Conservation (phyloP, 768 basidiomycete species). For the Tubosaeta sp. region DNA sequence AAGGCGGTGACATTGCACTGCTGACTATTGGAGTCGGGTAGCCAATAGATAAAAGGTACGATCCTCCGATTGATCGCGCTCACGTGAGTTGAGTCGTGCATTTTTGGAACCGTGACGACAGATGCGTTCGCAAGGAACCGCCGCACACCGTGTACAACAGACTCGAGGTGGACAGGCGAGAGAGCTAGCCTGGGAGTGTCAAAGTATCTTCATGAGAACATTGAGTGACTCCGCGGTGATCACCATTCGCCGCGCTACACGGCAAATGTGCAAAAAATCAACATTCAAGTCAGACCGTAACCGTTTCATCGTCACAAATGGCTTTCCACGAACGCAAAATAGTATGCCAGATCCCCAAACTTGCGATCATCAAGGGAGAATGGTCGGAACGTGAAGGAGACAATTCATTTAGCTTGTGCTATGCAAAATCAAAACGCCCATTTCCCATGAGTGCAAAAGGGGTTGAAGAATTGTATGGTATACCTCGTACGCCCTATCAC, state of each 20-base stretch:
- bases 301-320: background rate
- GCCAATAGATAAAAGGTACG: slow-evolving; percentile 10
- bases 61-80: slow-evolving; percentile 2
- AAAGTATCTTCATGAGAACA: background rate
- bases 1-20: slow-evolving; percentile 10
- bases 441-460: background rate
- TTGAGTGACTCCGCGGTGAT: background rate
- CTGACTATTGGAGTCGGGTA: background rate
- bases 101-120: background rate
- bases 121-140: background rate
- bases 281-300: background rate
- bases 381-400: background rate
- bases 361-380: slow-evolving; percentile 18
- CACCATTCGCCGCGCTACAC: background rate
- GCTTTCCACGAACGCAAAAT: background rate
- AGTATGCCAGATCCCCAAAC: background rate
- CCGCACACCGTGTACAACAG: background rate
- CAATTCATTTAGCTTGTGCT: slow-evolving; percentile 1
- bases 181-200: background rate
- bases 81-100: background rate
- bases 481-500: background rate
- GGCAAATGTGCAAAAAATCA: background rate
- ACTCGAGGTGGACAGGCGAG: background rate
- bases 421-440: background rate
- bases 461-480: background rate